Evolutionary conservation across 371 early-diverging fungal genomes (phyloP).

Genomic region (Lichtheimia hyalospora): DNA sequence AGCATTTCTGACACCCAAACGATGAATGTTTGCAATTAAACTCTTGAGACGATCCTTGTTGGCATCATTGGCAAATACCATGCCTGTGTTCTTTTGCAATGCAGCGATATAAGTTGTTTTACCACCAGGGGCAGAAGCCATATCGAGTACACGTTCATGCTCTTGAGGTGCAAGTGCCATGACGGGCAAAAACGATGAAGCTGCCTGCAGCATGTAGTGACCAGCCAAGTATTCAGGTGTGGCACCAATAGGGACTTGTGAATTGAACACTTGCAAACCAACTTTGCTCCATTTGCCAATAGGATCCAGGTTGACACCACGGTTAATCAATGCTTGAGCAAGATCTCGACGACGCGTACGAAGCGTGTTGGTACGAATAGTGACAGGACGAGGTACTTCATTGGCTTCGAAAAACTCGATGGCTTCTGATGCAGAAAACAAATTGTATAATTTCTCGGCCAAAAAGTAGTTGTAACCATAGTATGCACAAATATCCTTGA

Average conservation of each 20-base stretch:
- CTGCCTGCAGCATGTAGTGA: conserved; percentile 99
- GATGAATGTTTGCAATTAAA: conserved; percentile 93
- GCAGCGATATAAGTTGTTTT: conserved; percentile 97
- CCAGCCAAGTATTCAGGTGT: conserved; percentile 99
- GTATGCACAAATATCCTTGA: conserved; percentile 85
- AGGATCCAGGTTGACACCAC: conserved; percentile 98
- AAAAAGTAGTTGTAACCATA: conserved; percentile 97
- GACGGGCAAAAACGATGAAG: conserved; percentile 97
- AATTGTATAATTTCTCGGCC: conserved; percentile 87
- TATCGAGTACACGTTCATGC: conserved; percentile 95
- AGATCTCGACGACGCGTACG: conserved; percentile 94
- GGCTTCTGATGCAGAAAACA: conserved; percentile 89
- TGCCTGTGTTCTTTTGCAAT: conserved; percentile 97
- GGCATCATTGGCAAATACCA: conserved; percentile 97
- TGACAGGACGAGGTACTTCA: conserved; percentile 96
- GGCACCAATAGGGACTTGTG: conserved; percentile 92
- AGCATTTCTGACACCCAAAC: conserved; percentile 94
- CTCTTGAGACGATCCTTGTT: conserved; percentile 92
- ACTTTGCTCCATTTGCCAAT: conserved; percentile 95
- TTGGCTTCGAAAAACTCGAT: conserved; percentile 99
- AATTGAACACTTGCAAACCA: conserved; percentile 90
- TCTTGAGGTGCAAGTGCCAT: conserved; percentile 96
- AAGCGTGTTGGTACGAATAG: conserved; percentile 97
- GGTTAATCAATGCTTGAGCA: conserved; percentile 91
- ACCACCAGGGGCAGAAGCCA: conserved; percentile 99